These are phyloP conservation scores for Ciborinia camelliae DNA, from an alignment of 2,329 filamentous ascomycete species.

Conservation along the genomic window DNA sequence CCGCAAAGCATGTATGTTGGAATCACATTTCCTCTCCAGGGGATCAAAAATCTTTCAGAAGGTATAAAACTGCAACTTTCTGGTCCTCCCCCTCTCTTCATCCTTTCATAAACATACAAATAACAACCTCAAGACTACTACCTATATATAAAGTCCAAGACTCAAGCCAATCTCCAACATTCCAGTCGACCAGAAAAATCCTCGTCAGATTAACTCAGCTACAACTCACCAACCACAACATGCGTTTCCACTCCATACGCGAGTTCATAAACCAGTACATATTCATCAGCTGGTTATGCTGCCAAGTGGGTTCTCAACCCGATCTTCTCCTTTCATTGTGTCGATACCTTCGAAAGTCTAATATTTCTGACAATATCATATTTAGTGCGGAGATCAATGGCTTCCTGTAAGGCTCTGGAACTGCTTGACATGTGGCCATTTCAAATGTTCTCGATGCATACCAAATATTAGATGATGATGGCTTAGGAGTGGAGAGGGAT, in stretches of 20 bases:
- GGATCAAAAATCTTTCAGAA: not conserved
- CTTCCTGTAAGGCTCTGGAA: not conserved
- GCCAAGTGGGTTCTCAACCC: not conserved
- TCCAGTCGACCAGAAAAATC: not conserved
- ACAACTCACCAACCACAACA: not conserved
- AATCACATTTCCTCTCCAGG: not conserved
- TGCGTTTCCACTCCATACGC: not conserved
- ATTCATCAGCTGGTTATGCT: conserved; percentile 4
- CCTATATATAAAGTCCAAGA: not conserved
- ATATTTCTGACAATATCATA: not conserved
- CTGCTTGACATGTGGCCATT: not conserved
- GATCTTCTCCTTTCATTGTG: not conserved
- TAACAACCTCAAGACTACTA: not conserved
- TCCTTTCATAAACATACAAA: not conserved
- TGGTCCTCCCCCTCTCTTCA: not conserved
- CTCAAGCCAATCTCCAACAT: not conserved
- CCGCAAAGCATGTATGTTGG: not conserved
- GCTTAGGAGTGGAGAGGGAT: too few relatives aligned
- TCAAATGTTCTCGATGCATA: conserved; percentile 5
- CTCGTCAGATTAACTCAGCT: not conserved
- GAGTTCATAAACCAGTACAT: not conserved
- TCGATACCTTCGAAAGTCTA: not conserved
- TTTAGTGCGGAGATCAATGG: not conserved
- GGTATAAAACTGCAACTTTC: not conserved
- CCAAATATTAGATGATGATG: not conserved